Evolutionary conservation across 352 stramenopile genomes (phyloP).

Genomic region (Pythium aquatile): DNA sequence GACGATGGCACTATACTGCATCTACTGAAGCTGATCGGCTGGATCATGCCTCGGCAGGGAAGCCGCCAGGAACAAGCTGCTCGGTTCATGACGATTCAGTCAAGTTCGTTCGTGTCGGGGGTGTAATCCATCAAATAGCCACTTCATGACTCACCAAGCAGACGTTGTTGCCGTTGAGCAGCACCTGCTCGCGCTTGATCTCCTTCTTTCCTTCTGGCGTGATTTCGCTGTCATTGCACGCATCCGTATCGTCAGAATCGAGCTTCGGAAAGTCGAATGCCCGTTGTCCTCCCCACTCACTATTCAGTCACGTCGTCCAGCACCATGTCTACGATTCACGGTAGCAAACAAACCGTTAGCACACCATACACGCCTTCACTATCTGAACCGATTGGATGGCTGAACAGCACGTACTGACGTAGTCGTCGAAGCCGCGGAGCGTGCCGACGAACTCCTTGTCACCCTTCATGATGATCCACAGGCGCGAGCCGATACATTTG

Average conservation of each 20-base stretch:
- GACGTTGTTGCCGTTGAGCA: constrained; percentile 99
- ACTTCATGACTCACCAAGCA: constrained; percentile 66
- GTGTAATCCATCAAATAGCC: not conserved
- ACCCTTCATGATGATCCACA: constrained; percentile 99
- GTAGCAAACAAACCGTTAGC: not conserved
- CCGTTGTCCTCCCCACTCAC: constrained; percentile 37
- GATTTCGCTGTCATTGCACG: constrained; percentile 57
- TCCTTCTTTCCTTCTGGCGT: constrained; percentile 86
- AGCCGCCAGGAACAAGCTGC: constrained; percentile 80
- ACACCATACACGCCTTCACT: not conserved
- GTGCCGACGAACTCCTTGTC: constrained; percentile 96
- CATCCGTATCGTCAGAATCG: not conserved
- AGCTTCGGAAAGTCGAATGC: not conserved
- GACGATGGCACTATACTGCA: not conserved
- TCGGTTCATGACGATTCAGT: not conserved
- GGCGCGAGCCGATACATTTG: constrained; percentile 97
- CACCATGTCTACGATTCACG: constrained; percentile 73
- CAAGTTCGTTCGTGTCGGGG: not conserved
- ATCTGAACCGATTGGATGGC: not conserved
- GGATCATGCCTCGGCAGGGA: constrained; percentile 35
- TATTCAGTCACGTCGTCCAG: constrained; percentile 95
- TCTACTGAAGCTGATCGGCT: not conserved
- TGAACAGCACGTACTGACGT: constrained; percentile 88
- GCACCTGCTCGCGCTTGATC: constrained; percentile 92
- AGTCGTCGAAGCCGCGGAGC: constrained; percentile 95